Evolutionary conservation across 371 early-diverging fungal genomes (phyloP), one percentile per base, ranked within the genome.

Genomic region (Apophysomyces variabilis): DNA sequence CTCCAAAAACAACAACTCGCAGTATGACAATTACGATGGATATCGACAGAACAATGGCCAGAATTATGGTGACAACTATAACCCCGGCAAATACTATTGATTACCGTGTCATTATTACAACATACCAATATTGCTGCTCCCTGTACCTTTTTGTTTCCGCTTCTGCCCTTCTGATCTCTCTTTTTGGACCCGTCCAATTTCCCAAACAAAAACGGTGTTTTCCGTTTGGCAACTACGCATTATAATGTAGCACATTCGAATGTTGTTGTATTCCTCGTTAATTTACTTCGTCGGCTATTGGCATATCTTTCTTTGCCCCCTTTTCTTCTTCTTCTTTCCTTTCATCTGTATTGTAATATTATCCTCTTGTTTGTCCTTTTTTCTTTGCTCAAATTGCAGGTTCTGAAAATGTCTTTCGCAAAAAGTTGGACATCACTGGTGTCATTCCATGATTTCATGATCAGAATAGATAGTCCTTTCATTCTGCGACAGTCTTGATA

Each of bases 31-130:
- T 37, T 60, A 62, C 58, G 62, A 56, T n/a, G 59, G 58, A 9
- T 69, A 65, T 18, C 56, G 50, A 36, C 59, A 64, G n/a, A 45
- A 62, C 44, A 50, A 50, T 18, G 54, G 8, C n/a, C 54, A 50
- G 32, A 26, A 26, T 18, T 21, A 50, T 50, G 54, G 54, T 21
- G 54, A 50, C 9, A 50, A 50, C 54, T 50, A 50, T 21, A 50
- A 50, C 54, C 21, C 54, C 21, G 54, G 54, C 9, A 50, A 50
- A 21, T 50, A 50, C 21, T 50, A 50, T 18, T 50, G 54, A 50
- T 50, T 26, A 4, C 54, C 32, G 54, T 18, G 21, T 47, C 47
- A 18, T 13, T 47, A 16, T 50, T 26, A 50, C 54, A 9, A 50
- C 21, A 50, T 50, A 50, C 54, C 54, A 50, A 26, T 21, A 50